Evolutionary conservation across 306 rosid species (phyloP).

Genomic region (Nissolia schottii): DNA sequence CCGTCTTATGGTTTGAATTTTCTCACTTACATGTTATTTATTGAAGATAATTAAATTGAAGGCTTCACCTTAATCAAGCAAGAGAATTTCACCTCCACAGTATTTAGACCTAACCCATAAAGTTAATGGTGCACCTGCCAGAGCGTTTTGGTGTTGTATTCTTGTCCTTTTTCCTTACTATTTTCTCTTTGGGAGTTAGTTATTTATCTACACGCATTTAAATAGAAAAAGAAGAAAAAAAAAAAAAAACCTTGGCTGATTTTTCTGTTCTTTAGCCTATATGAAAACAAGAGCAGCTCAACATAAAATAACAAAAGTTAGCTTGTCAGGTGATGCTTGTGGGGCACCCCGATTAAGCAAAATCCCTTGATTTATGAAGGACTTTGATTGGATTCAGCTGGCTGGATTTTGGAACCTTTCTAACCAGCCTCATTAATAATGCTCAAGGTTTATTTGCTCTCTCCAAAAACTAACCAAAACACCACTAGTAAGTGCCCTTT

Average conservation of each 20-base stretch:
- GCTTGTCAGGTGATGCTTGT: conserved; percentile 22
- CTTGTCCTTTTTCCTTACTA: conserved; percentile 18
- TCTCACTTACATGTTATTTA: background rate
- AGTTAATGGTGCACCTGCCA: background rate
- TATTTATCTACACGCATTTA: background rate
- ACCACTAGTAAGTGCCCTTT: conserved; percentile 17
- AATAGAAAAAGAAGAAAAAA: too few relatives aligned
- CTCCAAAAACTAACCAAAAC: conserved; percentile 26
- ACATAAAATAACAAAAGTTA: conserved; percentile 23
- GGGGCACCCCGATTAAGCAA: conserved; percentile 42
- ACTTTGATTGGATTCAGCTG: conserved; percentile 34
- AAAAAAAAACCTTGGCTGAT: background rate
- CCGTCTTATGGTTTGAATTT: too few relatives aligned
- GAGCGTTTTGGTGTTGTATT: background rate
- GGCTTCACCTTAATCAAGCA: background rate
- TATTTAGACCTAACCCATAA: too few relatives aligned
- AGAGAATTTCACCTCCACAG: too few relatives aligned
- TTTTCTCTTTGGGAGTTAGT: conserved; percentile 21
- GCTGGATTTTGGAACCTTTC: conserved; percentile 45
- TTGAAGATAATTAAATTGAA: background rate
- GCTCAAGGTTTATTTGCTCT: conserved; percentile 12
- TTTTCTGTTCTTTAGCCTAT: background rate
- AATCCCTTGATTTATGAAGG: conserved; percentile 45
- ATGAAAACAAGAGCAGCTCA: conserved; percentile 13
- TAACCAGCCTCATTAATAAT: conserved; percentile 22